Conservation (phyloP, 73 alveolate species). For the Durusdinium trenchii region DNA sequence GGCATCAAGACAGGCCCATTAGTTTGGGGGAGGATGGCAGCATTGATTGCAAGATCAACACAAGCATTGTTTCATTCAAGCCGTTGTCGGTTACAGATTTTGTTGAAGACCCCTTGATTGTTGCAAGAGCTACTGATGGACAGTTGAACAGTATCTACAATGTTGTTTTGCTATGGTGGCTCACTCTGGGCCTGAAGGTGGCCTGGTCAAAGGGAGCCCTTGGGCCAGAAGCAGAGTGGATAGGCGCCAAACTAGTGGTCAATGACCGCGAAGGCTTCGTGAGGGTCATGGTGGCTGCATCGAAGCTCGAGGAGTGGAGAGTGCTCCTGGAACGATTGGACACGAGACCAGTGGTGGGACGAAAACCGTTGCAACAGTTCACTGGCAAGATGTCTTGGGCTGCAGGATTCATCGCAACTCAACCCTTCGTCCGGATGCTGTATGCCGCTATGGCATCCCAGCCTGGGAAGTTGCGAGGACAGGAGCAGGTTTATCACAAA, state of each 20-base stretch:
- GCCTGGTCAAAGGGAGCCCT: neutral
- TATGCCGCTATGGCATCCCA: neutral
- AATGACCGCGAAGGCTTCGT: neutral
- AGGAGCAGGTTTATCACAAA: neutral
- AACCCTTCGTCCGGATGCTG: conserved; percentile 33
- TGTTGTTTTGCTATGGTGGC: neutral
- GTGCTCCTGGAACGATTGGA: neutral
- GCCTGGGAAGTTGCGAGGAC: neutral
- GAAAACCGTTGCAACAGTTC: neutral
- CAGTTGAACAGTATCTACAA: neutral
- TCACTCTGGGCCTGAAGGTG: neutral
- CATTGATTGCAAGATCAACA: neutral
- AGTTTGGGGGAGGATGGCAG: too few relatives aligned
- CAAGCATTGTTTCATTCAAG: neutral
- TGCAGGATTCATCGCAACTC: neutral
- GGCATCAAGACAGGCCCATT: neutral
- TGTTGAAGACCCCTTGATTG: conserved; percentile 24
- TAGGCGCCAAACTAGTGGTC: neutral
- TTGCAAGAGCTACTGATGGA: neutral
- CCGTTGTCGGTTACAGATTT: neutral
- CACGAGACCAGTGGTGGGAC: neutral
- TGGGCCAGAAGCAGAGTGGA: neutral
- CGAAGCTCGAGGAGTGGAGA: neutral
- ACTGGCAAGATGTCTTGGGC: conserved; percentile 48
- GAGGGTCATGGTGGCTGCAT: neutral